Evolutionary conservation across 2,329 filamentous ascomycete genomes (phyloP), one percentile per base, ranked within the genome.

Genomic region (Aspergillus glaucus): DNA sequence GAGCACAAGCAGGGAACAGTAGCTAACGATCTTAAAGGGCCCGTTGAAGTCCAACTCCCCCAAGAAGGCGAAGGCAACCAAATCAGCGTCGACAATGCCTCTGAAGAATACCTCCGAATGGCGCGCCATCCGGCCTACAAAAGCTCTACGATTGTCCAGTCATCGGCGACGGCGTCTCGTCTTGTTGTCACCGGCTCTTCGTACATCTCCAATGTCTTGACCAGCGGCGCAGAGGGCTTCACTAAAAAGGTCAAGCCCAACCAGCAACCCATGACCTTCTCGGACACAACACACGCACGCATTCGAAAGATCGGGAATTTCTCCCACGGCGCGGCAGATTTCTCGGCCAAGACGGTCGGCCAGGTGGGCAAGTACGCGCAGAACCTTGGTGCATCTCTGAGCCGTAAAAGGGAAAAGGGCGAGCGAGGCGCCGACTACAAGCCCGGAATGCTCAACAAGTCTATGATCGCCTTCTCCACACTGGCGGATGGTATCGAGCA

Each of bases 401-500:
- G 86, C 2, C 79, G 85, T n/a, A 79, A 81, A 49, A 79, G 81
- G 15, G 76, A 78, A 45, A 71, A 62, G 37, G 64, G 60, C 7
- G 77, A 76, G 56, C 77, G 76, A 46, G 45, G 76, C 78, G 3
- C 69, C 75, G 71, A 74, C 15, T 94, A 93, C 72, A 95, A 95
- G 71, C 92, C 93, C 0, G 92, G 93, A 4, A 73, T 98, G 26
- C 73, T 98, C 56, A 98, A 98, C 74, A 96, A 95, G 77, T 90
- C 85, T 54, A 76, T 98, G 74, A 97, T 98, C 75, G 93, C 93
- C 0, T 97, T 97, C 68, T 89, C 87, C 36, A 98, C 93, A 2
- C 82, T 98, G 41, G 88, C 90, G 21, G 93, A 98, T 62, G 93
- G 93, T 34, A 87, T 97, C 50, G 91, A 95, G 57, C 86, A 95